Evolutionary conservation across 306 rosid species (phyloP).

Genomic region (Begonia masoniana): DNA sequence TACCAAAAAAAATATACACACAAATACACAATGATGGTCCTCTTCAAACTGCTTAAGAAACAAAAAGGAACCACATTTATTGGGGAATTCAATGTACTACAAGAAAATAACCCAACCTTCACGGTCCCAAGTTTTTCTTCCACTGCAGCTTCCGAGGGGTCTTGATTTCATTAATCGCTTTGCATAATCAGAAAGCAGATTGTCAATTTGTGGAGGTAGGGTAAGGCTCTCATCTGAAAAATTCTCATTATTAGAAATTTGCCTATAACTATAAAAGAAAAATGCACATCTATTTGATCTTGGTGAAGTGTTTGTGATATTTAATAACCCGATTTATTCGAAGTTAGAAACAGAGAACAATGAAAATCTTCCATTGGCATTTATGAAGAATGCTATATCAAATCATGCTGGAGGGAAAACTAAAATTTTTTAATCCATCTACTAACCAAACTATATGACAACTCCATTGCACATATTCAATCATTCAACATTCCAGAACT

Average conservation of each 20-base stretch:
- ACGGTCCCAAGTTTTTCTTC: slow-evolving; percentile 89
- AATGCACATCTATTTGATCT: too few species aligned
- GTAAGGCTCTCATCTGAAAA: slow-evolving; percentile 66
- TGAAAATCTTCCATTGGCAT: too few species aligned
- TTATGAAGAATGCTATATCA: too few species aligned
- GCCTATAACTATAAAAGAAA: not conserved
- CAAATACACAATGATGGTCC: not conserved
- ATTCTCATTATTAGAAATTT: slow-evolving; percentile 14
- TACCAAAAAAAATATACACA: too few species aligned
- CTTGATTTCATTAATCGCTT: slow-evolving; percentile 83
- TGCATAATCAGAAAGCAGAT: slow-evolving; percentile 73
- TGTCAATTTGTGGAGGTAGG: slow-evolving; percentile 59
- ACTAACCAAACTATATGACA: too few species aligned
- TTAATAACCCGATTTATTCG: too few species aligned
- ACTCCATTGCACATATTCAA: not conserved
- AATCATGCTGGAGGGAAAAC: too few species aligned
- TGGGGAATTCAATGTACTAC: too few species aligned
- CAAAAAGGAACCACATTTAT: not conserved
- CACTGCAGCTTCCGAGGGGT: slow-evolving; percentile 91
- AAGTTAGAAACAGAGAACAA: too few species aligned
- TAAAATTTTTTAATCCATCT: too few species aligned
- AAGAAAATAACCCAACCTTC: slow-evolving; percentile 43
- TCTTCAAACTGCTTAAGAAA: not conserved
- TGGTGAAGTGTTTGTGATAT: too few species aligned
- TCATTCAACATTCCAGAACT: not conserved